These are phyloP conservation scores for Sergeia podlipaevii DNA, from an alignment of 208 protist genomes.

Conservation along the genomic window DNA sequence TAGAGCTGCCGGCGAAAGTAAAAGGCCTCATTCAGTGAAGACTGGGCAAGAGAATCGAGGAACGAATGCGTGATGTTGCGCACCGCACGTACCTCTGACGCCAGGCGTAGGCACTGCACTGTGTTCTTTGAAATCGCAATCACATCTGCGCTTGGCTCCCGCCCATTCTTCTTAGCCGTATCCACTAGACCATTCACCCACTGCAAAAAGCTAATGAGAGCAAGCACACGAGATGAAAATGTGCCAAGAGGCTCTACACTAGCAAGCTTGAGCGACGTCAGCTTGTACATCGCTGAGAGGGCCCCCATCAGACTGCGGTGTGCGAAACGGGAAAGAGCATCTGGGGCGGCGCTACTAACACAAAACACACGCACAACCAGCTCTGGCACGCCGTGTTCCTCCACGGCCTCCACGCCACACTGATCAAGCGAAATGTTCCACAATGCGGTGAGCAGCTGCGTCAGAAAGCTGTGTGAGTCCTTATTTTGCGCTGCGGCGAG, in stretches of 20 bases:
- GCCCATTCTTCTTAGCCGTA: conserved; percentile 11
- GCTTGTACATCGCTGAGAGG: conserved; percentile 63
- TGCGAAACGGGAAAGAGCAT: conserved; percentile 14
- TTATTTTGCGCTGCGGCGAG: not conserved
- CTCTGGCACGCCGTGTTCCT: conserved; percentile 26
- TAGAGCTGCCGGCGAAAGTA: conserved; percentile 79
- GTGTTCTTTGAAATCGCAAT: conserved; percentile 73
- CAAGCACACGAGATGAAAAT: conserved; percentile 22
- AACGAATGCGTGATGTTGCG: conserved; percentile 60
- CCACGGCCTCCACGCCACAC: conserved; percentile 36
- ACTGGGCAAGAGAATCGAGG: conserved; percentile 27
- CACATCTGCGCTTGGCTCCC: conserved; percentile 31
- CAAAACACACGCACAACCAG: conserved; percentile 46
- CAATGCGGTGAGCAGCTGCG: conserved; percentile 28
- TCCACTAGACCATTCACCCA: conserved; percentile 35
- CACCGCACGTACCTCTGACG: conserved; percentile 64
- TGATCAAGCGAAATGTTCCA: conserved; percentile 61
- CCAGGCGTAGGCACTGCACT: conserved; percentile 69
- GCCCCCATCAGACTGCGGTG: conserved; percentile 68
- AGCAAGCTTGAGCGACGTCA: conserved; percentile 55
- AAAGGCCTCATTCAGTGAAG: conserved; percentile 36
- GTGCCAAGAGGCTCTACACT: conserved; percentile 18
- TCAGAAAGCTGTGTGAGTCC: no score
- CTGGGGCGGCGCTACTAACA: conserved; percentile 5
- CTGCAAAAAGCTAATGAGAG: conserved; percentile 45